Base-by-base conservation (phyloP, 371 early-diverging fungal genomes). In the Mucor lusitanicus region DNA sequence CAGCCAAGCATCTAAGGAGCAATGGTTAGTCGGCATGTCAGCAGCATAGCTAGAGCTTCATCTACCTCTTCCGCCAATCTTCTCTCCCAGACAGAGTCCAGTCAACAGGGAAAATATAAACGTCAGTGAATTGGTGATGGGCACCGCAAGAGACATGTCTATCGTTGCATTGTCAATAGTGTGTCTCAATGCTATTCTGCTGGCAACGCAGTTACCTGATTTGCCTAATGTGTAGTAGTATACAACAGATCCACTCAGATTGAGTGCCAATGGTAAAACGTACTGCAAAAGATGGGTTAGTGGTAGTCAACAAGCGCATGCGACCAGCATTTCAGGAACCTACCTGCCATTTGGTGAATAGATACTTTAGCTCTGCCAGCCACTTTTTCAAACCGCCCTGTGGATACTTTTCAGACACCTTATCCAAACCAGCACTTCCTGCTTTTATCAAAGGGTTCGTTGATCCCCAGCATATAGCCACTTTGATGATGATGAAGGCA, bases 401-500 rank as follows among this genome's bases (percentile, higher is more conserved):
- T 28, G 84, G 80, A 37, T 84, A 76, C 56, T 71, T 61, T 6
- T 61, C 58, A 13, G 81, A 79, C 35, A 96, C 85, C 12, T 72
- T 61, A 39, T 94, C 94, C 23, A 97, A 74, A 1, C 96, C 97
- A 54, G 74, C 71, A 64, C 90, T 91, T 9, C 96, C 98, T 13
- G 80, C 81, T 77, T 95, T 95, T 75, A 97, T 95, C 66, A 97
- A 92, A 1, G 97, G 97, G 72, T 97, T 97, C 9, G 98, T 97
- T 53, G 92, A 88, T 8, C 98, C 98, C 98, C 98, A 97, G 72
- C 94, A 95, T 9, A 94, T 71, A 1, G 96, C 94, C 17, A 95
- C 95, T 76, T 78, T 59, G 33, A 33, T 40, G n/a, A n/a, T 15
- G 5, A 6, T 19, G 11, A 39, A 55, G 25, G 27, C 1, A 44